Evolutionary conservation across 306 rosid species (phyloP), one percentile per base, ranked within the genome.

Genomic region (Lotus japonicus): DNA sequence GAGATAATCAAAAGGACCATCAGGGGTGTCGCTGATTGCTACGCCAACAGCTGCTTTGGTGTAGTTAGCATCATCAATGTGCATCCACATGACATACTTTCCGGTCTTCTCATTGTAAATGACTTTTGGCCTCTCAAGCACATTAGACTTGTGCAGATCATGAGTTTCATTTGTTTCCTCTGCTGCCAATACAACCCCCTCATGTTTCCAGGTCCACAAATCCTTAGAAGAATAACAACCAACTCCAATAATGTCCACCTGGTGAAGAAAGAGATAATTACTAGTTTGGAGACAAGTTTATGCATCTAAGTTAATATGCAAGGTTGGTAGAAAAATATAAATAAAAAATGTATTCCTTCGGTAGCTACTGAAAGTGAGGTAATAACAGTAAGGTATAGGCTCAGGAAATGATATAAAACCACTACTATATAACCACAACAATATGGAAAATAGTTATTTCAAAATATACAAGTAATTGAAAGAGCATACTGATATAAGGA

Each of bases 41-140:
- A 89, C 64, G 5, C 99, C 99, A 57, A 83, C 89, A 9, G 97
- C 66, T 14, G 99, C 97, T 81, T 91, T 90, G 16, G 99, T 95
- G 59, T 95, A 95, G 92, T 95, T 95, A 18, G 75, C 82, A 81
- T 95, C 96, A 9, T 95, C 99, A 3, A 95, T 74, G 80, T 95
- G 99, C 97, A 91, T 95, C 99, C 96, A 95, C 99, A 95, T 95
- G 51, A 91, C 99, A 48, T 88, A 95, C 76, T 90, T 91, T 57
- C 85, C 81, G 1, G 95, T 88, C 87, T 69, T 86, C 26, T 82
- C 89, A 71, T 95, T 95, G 86, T 88, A 88, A 66, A 95, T 75
- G 74, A 90, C 99, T 75, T 95, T 95, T 2, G 99, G 99, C 79
- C 99, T 77, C 87, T 95, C 99, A 1, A 95, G 95, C 38, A 95